These are phyloP conservation scores for Orychophragmus violaceus DNA, from an alignment of 345 rosid genomes.

Conservation along the genomic window DNA sequence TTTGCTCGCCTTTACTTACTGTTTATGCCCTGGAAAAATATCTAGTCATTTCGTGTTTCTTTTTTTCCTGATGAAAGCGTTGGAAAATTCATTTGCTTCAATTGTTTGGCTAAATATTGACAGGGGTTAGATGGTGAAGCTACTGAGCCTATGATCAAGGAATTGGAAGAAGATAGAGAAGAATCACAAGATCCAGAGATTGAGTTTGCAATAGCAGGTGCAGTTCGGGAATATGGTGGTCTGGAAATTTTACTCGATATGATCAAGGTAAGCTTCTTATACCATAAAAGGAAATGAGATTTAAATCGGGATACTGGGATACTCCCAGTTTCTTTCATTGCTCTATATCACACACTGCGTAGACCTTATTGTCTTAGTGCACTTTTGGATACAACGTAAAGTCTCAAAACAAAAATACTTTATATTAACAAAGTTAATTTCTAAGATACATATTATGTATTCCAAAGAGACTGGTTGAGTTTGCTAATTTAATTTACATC, in stretches of 20 bases:
- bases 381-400: slow-evolving; percentile 1
- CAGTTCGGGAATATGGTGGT: slow-evolving; percentile 90
- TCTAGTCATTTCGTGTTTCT: background rate
- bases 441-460: background rate
- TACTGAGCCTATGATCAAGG: slow-evolving; percentile 98
- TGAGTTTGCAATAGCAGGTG: slow-evolving; percentile 98
- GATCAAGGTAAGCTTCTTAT: slow-evolving; percentile 64
- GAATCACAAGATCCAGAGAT: slow-evolving; percentile 98
- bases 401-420: slow-evolving; percentile 4
- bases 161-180: slow-evolving; percentile 97
- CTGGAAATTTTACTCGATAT: slow-evolving; percentile 81
- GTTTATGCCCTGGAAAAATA: background rate
- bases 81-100: background rate
- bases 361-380: background rate
- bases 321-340: background rate
- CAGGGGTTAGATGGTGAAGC: slow-evolving; percentile 99
- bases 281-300: background rate
- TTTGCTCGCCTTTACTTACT: slow-evolving; percentile 2
- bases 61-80: background rate
- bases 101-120: slow-evolving; percentile 15
- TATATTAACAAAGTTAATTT: slow-evolving; percentile 1
- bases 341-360: slow-evolving; percentile 5
- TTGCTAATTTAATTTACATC: slow-evolving; percentile 10
- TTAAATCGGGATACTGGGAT: no score
- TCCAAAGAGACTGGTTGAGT: slow-evolving; percentile 2